Conservation (phyloP, 495 filamentous ascomycete species). For the Paragyromitra xinjiangensis region DNA sequence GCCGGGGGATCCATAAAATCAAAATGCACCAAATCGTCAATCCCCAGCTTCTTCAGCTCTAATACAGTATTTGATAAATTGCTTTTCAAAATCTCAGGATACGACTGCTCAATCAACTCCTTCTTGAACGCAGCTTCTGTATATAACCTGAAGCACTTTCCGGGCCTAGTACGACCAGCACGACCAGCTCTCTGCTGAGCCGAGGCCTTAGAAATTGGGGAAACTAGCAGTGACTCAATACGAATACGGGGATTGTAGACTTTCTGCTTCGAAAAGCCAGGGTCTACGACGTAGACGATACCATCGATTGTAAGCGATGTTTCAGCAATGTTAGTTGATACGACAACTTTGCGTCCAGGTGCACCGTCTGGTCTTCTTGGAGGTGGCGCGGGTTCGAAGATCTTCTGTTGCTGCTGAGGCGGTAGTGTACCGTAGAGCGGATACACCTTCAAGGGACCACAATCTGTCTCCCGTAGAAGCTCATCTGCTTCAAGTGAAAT, state of each 20-base stretch:
- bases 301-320: constrained; percentile 98
- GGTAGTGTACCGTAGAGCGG: constrained; percentile 94
- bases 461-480: constrained; percentile 86
- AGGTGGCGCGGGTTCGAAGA: constrained; percentile 88
- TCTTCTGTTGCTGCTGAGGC: constrained; percentile 89
- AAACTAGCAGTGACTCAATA: constrained; percentile 94
- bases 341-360: constrained; percentile 92
- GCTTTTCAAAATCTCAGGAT: constrained; percentile 93
- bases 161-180: constrained; percentile 96
- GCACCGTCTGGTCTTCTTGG: constrained; percentile 75
- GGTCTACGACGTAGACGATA: constrained; percentile 98
- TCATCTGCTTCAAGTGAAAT: constrained; percentile 90
- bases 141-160: constrained; percentile 97
- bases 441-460: constrained; percentile 88
- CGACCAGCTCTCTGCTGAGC: constrained; percentile 97
- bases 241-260: constrained; percentile 97
- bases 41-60: constrained; percentile 95
- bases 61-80: constrained; percentile 94
- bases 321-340: constrained; percentile 98
- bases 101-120: constrained; percentile 94
- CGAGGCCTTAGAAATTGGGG: constrained; percentile 97
- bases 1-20: constrained; percentile 99
- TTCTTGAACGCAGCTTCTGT: constrained; percentile 97
- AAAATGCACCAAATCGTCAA: constrained; percentile 97
- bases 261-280: constrained; percentile 99